Base-by-base conservation (phyloP, 192 early-diverging fungal species). In the Chytriomyces confervae region DNA sequence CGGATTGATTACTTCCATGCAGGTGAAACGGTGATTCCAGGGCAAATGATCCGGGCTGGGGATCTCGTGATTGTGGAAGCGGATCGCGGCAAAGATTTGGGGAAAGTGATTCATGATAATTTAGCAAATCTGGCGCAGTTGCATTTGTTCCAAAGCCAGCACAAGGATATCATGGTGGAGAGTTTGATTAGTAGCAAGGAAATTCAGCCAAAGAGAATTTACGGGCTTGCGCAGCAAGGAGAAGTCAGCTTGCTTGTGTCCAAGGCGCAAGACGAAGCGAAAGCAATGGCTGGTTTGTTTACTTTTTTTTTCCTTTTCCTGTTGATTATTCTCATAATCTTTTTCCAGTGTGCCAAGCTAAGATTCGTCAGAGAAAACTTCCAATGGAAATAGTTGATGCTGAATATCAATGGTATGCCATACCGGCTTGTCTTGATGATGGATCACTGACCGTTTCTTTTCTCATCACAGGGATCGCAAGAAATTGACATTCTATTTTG, bases 331-430 rank as follows among this genome's bases (percentile, higher is more conserved):
- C 45, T 67, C 13, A 16, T 62, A 0, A 47, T 46, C 27, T 5
- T 50, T 24, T 72, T 29, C 1, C 50, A 44, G 88, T 95, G 27
- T 98, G 96, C 79, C 96, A 96, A 76, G 85, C 84, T 49, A 98
- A 96, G 82, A 96, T 95, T 62, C 86, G 92, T 66, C 92, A 95
- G 74, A 93, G 93, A 84, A 93, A 93, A 77, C 86, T 99, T 46
- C 93, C 95, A 18, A 99, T 99, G 97, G 90, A 94, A 72, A 92
- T 99, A 29, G 94, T 96, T 0, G 95, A 97, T 79, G 97, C 97
- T 23, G 97, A 99, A 84, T 99, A 95, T 75, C 97, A 99, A 84
- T 99, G 96, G 94, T 94, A 84, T 77, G 48, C n/a, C 36, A 45
- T 76, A 20, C 6, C 18, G 5, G 69, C 23, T n/a, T 16, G 53